These are phyloP conservation scores for Crithidia bombi DNA, from an alignment of 208 protist genomes.

Conservation along the genomic window DNA sequence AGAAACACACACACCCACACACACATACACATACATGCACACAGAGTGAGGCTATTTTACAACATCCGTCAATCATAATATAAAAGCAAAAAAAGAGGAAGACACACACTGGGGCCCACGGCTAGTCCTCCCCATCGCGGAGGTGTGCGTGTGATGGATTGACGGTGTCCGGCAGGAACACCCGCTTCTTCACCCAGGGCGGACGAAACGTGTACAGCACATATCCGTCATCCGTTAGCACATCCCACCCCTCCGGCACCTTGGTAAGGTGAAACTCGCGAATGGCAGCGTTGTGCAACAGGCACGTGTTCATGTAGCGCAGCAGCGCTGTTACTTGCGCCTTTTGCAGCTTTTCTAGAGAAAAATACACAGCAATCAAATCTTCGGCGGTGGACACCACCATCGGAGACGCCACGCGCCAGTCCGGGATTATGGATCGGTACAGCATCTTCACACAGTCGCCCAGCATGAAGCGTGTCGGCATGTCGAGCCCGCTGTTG, in stretches of 20 bases:
- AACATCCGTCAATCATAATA: not conserved
- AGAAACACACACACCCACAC: too few species aligned
- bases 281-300: conserved; percentile 65
- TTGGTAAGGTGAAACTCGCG: conserved; percentile 71
- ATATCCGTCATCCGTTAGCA: conserved; percentile 84
- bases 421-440: conserved; percentile 65
- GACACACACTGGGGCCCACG: not conserved
- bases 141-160: conserved; percentile 38
- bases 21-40: too few species aligned
- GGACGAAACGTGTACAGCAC: conserved; percentile 89
- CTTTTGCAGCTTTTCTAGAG: conserved; percentile 45
- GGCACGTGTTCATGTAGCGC: conserved; percentile 82
- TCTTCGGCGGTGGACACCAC: conserved; percentile 90
- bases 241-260: conserved; percentile 85
- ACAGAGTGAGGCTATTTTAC: too few species aligned
- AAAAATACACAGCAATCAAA: conserved; percentile 88
- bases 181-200: conserved; percentile 77
- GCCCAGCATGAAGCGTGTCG: conserved; percentile 79
- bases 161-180: conserved; percentile 70
- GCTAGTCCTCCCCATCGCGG: conserved; percentile 8
- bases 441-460: conserved; percentile 84
- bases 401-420: conserved; percentile 66
- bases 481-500: conserved; percentile 42
- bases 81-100: not conserved
- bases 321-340: conserved; percentile 51